These are phyloP conservation scores for Leishmania arabica DNA, from an alignment of 208 protist genomes.

Conservation along the genomic window DNA sequence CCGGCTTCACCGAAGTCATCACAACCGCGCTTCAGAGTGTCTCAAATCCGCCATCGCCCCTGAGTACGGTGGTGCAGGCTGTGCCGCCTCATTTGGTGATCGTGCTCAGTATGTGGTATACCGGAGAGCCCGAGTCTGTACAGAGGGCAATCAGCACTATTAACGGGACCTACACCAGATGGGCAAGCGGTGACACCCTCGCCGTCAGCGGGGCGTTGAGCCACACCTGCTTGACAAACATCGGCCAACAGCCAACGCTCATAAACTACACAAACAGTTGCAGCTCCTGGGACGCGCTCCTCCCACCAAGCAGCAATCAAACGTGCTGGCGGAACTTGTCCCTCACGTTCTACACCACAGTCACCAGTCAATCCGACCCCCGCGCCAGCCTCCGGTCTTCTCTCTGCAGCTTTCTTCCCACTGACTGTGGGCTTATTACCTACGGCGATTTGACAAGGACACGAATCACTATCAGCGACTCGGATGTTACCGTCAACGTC, in stretches of 20 bases:
- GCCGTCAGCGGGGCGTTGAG: slow-evolving; percentile 37
- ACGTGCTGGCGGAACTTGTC: slow-evolving; percentile 30
- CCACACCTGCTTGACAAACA: slow-evolving; percentile 28
- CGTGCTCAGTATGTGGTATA: slow-evolving; percentile 38
- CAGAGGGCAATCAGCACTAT: slow-evolving; percentile 14
- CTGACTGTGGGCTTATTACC: slow-evolving; percentile 37
- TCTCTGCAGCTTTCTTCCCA: slow-evolving; percentile 41
- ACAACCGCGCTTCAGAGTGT: slow-evolving; percentile 32
- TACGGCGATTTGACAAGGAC: slow-evolving; percentile 2
- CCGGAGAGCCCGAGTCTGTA: slow-evolving; percentile 21
- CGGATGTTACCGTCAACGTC: neutral
- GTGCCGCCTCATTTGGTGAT: slow-evolving; percentile 40
- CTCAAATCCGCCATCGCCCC: slow-evolving; percentile 3
- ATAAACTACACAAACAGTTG: slow-evolving; percentile 46
- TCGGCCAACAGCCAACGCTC: slow-evolving; percentile 46
- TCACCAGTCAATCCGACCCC: slow-evolving; percentile 3
- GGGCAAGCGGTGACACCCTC: slow-evolving; percentile 5
- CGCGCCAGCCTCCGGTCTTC: slow-evolving; percentile 14
- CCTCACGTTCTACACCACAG: slow-evolving; percentile 26
- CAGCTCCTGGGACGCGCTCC: slow-evolving; percentile 19
- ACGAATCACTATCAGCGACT: slow-evolving; percentile 12
- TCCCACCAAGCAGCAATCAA: slow-evolving; percentile 4
- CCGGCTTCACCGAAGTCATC: slow-evolving; percentile 25
- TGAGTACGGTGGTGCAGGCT: slow-evolving; percentile 25
- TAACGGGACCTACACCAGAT: slow-evolving; percentile 35